Evolutionary conservation across 208 protist genomes (phyloP), one percentile per base, ranked within the genome.

Genomic region (Trypanosoma theileri): DNA sequence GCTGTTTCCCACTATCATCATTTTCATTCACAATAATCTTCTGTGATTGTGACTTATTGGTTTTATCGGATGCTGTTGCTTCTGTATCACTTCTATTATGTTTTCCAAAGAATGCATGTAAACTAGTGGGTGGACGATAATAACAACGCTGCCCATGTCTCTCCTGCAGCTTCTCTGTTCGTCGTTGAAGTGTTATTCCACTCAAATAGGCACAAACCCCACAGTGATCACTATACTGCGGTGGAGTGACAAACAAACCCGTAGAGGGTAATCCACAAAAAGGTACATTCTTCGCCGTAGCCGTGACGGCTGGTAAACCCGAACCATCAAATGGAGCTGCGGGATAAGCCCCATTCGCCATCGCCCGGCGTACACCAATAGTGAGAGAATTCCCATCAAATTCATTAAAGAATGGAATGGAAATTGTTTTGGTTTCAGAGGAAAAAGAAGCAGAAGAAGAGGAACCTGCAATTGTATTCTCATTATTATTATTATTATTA

Each of bases 181-280:
- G 73, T 41, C 55, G 77, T 26, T 21, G 19, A n/a, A 92, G 75
- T 3, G 60, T 35, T 28, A 80, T 59, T 17, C 66, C 61, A 19
- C 78, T 31, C 42, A 92, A 79, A 26, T 75, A 69, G 46, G 90
- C 62, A 55, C 81, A 81, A 0, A 97, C 87, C 8, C 87, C 90
- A 59, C 91, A 85, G 75, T 97, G 93, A 69, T 97, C 93, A 70
- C 90, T 96, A 64, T 93, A 85, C 70, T 97, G 87, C 13, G 93
- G 93, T 6, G 91, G 87, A 0, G 93, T 95, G 51, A 96, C 80
- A 59, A 95, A 88, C 6, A 97, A 63, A 0, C 93, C 93, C 0
- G 91, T 94, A 12, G 86, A 84, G 17, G 86, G 88, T 13, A 91
- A 77, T 0, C 83, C 88, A 26, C 70, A 77, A 58, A 86, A 92